Conservation (phyloP, 2,329 filamentous ascomycete species). For the Fusarium coffeatum region DNA sequence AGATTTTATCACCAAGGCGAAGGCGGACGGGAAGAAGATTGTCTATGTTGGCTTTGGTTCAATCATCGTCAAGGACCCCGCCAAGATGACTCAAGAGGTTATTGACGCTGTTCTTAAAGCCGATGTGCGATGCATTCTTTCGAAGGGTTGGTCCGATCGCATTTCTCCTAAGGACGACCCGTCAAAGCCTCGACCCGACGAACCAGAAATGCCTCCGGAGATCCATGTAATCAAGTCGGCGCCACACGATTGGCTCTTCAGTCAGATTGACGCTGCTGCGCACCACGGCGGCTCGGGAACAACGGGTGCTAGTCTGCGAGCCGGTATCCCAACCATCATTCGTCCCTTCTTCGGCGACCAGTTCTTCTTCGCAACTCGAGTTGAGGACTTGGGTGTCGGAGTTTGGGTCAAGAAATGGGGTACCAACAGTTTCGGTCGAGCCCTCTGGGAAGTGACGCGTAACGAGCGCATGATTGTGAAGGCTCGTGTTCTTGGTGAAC, state of each 20-base stretch:
- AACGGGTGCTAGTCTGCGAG: conserved; percentile 90
- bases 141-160: conserved; percentile 97
- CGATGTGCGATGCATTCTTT: conserved; percentile 92
- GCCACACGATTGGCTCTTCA: conserved; percentile 97
- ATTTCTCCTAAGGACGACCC: conserved; percentile 60
- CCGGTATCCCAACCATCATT: conserved; percentile 92
- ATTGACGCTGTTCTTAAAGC: conserved; percentile 91
- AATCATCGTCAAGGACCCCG: conserved; percentile 91
- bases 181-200: conserved; percentile 64
- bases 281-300: conserved; percentile 97
- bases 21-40: conserved; percentile 85
- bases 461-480: conserved; percentile 92
- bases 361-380: conserved; percentile 90
- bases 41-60: conserved; percentile 98
- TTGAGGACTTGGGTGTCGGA: conserved; percentile 94
- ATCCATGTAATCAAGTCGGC: conserved; percentile 90
- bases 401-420: conserved; percentile 91
- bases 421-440: conserved; percentile 83
- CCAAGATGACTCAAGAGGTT: conserved; percentile 89
- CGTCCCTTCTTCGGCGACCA: conserved; percentile 98
- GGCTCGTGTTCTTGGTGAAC: conserved; percentile 82
- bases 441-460: conserved; percentile 91
- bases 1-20: conserved; percentile 85
- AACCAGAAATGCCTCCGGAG: conserved; percentile 77
- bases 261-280: conserved; percentile 90